Conservation (phyloP, 1,284 basidiomycete species). For the Papiliotrema terrestris region DNA sequence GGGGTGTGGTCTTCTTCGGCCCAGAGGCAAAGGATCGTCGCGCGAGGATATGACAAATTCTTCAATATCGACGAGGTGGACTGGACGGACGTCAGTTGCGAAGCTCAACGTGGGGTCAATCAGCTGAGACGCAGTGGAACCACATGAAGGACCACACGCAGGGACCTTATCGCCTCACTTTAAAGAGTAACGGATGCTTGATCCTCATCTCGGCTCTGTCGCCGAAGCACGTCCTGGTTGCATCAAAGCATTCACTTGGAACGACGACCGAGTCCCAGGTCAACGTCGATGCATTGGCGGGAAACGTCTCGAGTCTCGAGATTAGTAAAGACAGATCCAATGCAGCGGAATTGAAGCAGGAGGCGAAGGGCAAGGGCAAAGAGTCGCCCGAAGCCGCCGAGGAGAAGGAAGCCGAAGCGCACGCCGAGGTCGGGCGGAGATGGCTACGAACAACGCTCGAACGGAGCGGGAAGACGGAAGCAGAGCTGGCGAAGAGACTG, state of each 20-base stretch:
- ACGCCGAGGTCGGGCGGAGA: constrained; percentile 46
- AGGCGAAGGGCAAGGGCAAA: constrained; percentile 11
- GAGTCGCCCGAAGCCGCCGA: constrained; percentile 6
- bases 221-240: constrained; percentile 70
- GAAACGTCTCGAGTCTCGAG: not conserved
- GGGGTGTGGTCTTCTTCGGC: constrained; percentile 11
- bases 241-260: constrained; percentile 89
- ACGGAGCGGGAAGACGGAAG: constrained; percentile 63
- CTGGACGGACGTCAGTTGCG: constrained; percentile 75
- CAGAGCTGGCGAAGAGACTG: constrained; percentile 67
- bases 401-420: constrained; percentile 31
- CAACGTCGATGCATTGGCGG: not conserved
- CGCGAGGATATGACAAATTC: constrained; percentile 97
- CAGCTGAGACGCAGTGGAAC: constrained; percentile 62
- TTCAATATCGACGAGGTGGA: constrained; percentile 96
- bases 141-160: constrained; percentile 67
- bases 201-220: constrained; percentile 91
- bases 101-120: not conserved
- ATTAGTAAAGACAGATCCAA: constrained; percentile 12
- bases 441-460: constrained; percentile 79
- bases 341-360: not conserved
- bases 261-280: constrained; percentile 35
- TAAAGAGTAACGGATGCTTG: constrained; percentile 98
- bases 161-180: constrained; percentile 80
- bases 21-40: constrained; percentile 67